Base-by-base conservation (phyloP, 805 yeast genomes). In the Spathaspora sp. region DNA sequence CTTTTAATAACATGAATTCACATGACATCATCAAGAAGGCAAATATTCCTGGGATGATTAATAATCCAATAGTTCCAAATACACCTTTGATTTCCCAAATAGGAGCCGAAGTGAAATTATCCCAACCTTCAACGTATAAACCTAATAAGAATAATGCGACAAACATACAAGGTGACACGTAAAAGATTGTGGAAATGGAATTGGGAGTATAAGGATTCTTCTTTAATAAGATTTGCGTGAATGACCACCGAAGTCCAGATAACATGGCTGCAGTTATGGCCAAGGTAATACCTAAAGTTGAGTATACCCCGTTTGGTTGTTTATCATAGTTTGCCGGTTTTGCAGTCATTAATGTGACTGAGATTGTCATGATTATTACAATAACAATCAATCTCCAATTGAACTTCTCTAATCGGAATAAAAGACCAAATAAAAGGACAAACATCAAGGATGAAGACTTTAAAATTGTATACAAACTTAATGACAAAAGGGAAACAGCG, bases 171-270 rank as follows among this genome's bases (percentile, higher is more conserved):
- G 99, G 98, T 0, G 97, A 82, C 16, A 94, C 69, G 63, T 88
- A 89, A 58, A 87, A 75, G 43, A 94, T 91, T 7, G 97, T 89
- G 40, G 86, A 76, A 17, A 94, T 82, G 2, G 99, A 96, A 62
- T 92, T 85, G 39, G 79, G 78, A 4, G 85, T 81, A 49, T 82
- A 70, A 11, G 50, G 49, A 56, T 83, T 83, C 44, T 73, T 77
- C 57, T 80, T 86, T 47, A 94, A 71, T 35, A 93, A 76, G 19
- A 94, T 66, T 63, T 94, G 98, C 1, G 98, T 91, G 55, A 92
- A 80, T 1, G 96, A 93, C 99, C 99, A 94, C 56, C 99, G 79
- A 48, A 94, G 72, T 0, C 99, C 99, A 14, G 94, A 85, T 70
- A 90, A 79, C 64, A 87, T 78, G 1, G 96, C 82, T 3, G 97